Base-by-base conservation (phyloP, 148 eudicot genomes). In the Chenopodium formosanum region DNA sequence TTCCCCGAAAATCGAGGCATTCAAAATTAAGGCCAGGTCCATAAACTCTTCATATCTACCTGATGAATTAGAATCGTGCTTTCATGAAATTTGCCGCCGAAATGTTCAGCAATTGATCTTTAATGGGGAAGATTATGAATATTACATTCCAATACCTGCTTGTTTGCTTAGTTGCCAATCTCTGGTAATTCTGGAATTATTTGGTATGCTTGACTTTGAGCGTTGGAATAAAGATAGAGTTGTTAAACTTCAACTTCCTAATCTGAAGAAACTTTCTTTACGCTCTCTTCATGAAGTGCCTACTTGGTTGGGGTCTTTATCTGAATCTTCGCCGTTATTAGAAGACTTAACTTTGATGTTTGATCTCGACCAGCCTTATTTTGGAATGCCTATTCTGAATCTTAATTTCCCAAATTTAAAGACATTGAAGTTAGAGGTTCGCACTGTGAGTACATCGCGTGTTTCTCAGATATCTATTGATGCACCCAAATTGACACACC, bases 251-350 rank as follows among this genome's bases (percentile, higher is more conserved):
- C 44, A 12, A 2, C 62, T 65, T 46, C 80, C 80, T 17, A 78
- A 48, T 46, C 25, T 66, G 60, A 78, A 23, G 73, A 47, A 46
- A 23, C 73, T 78, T 65, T 4, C 1, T 65, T 3, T 65, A 1
- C 1, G 9, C 9, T 32, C 34, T 32, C 0, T 46, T 10, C 10
- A 4, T 14, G 58, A 23, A 37, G 2, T 13, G 4, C 9, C 27
- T 6, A 11, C 34, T 23, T 66, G 19, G 9, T 78, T 31, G 2
- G 2, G 12, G 66, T 12, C 2, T 25, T 78, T 27, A 23, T 78
- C 23, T 32, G 47, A 25, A 20, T 66, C 73, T 78, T 78, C 71
- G 37, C 80, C 80, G 4, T 9, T n/a, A 3, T 13, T 77, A 34
- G 80, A 77, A 65, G 31, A 64, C 34, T 32, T 32, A 32, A 32